Percentiles rank a stretch among this genome's conserved stretches.
Evolutionary conservation across 2,329 filamentous ascomycete species (phyloP).

Genomic region (Pseudogymnoascus sp.): DNA sequence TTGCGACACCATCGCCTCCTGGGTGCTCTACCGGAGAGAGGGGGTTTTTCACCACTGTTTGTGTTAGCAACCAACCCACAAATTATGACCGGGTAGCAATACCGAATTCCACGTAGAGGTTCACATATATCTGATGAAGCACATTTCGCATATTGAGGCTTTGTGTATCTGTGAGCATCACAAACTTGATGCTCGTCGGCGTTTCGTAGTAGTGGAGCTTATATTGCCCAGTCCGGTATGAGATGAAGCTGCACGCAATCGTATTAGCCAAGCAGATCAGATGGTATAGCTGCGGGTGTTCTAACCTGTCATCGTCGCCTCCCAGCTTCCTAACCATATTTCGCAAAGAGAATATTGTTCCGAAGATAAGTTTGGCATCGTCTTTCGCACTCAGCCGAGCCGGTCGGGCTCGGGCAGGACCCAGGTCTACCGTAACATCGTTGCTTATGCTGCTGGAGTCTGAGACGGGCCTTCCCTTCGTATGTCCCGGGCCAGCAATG

Average conservation of each 20-base stretch:
- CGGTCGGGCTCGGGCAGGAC: constrained; percentile 26
- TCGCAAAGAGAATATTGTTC: constrained; percentile 88
- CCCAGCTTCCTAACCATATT: constrained; percentile 96
- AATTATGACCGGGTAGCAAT: constrained; percentile 24
- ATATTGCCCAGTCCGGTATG: constrained; percentile 88
- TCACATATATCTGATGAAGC: constrained; percentile 96
- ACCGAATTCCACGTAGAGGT: constrained; percentile 95
- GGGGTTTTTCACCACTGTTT: constrained; percentile 61
- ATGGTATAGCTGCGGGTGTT: not conserved
- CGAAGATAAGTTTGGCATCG: constrained; percentile 95
- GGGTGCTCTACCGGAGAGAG: constrained; percentile 62
- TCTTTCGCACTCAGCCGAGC: constrained; percentile 49
- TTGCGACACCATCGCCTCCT: constrained; percentile 60
- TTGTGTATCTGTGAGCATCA: constrained; percentile 88
- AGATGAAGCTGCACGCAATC: constrained; percentile 62
- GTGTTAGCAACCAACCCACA: constrained; percentile 3
- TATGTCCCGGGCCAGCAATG: constrained; percentile 37
- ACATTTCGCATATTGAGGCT: constrained; percentile 88
- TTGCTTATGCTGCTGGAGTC: constrained; percentile 39
- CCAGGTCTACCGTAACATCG: constrained; percentile 28
- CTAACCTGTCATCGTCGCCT: constrained; percentile 72
- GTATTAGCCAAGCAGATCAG: not conserved
- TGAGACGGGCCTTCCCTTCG: constrained; percentile 40
- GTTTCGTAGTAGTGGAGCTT: constrained; percentile 99
- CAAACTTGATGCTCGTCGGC: constrained; percentile 88